Evolutionary conservation across 2,329 filamentous ascomycete species (phyloP), one percentile per base, ranked within the genome.

Genomic region (Magnaporthiopsis rhizophila): DNA sequence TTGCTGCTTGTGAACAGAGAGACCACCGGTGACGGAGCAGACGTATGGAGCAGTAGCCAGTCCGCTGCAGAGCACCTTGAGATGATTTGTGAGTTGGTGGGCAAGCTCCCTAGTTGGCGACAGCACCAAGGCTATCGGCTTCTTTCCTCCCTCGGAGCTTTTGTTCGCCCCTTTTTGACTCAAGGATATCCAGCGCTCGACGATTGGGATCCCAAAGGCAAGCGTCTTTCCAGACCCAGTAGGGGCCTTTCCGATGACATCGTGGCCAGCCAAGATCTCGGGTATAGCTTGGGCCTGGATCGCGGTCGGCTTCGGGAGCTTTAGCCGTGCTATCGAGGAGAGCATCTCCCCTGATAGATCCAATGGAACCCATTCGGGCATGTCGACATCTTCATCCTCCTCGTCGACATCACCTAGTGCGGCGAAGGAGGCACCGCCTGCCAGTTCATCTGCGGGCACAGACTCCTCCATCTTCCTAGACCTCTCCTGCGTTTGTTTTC

Each of bases 181-280:
- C 28, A 62, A 62, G 28, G 77, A 71, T 13, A 99, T 77, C 81
- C 89, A 97, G 64, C 84, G 83, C 75, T 99, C 93, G 12, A 98
- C 80, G 64, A 99, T 95, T 0, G 95, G 95, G 67, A 99, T 92
- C 1, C 89, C 92, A 75, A 97, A 99, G 0, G 95, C 94, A 59
- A 99, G 80, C 0, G 95, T 99, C 78, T 99, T 99, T 70, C 95
- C 95, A 18, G 95, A 98, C 68, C 95, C 95, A 0, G 95, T 99
- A 13, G 94, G 89, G 2, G 95, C 95, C 78, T 99, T 99, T 58
- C 95, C 95, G 68, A 99, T 90, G 21, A 98, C 89, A 75, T 99
- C 94, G 73, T 91, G 90, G 0, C 94, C 94, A 7, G 86, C 85
- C 26, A 94, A 74, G 59, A 97, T 90, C 63, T 90, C 84, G 0